Base-by-base conservation (phyloP, 345 rosid species). In the Salix purpurea region DNA sequence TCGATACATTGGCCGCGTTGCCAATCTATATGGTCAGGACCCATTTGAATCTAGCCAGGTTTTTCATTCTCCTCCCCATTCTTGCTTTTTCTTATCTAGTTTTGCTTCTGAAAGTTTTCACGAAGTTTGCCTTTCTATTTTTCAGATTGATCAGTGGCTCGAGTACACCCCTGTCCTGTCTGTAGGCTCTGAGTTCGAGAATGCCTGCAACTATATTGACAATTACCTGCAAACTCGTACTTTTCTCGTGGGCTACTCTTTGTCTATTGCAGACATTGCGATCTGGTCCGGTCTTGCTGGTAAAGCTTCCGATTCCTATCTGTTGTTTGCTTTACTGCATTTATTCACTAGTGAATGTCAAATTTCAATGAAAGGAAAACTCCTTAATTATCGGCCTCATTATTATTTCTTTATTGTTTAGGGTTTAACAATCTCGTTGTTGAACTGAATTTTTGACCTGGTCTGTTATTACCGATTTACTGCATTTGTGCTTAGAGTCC, bases 231-330 rank as follows among this genome's bases (percentile, higher is more conserved):
- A 87, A 80, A 85, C 71, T 52, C 68, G 80, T 60, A 91, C 97
- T 30, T 89, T 92, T 71, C 74, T 92, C n/a, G 97, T 93, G 56
- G 97, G 90, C 11, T 67, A 91, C 77, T 81, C 65, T 75, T 85
- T 92, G 74, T 84, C 98, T 12, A 87, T 96, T 83, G 98, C 95
- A 19, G 99, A 92, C 70, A 79, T 93, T 69, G 97, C 93, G 19
- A 77, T 93, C 66, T 96, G 99, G 98, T 90, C 99, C 4, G 90
- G 89, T 76, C 90, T 96, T 37, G 85, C 94, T 72, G 98, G 98
- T 96, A 83, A 67, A 12, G 30, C n/a, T 39, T 77, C 39, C 37
- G 56, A 54, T 24, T 65, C 18, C 67, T n/a, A 32, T 5, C 40
- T 21, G 0, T 6, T 66, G 4, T 54, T 54, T 54, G 0, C 4